Evolutionary conservation across 2,329 filamentous ascomycete species (phyloP), one percentile per base, ranked within the genome.

Genomic region (Triangularia setosa): DNA sequence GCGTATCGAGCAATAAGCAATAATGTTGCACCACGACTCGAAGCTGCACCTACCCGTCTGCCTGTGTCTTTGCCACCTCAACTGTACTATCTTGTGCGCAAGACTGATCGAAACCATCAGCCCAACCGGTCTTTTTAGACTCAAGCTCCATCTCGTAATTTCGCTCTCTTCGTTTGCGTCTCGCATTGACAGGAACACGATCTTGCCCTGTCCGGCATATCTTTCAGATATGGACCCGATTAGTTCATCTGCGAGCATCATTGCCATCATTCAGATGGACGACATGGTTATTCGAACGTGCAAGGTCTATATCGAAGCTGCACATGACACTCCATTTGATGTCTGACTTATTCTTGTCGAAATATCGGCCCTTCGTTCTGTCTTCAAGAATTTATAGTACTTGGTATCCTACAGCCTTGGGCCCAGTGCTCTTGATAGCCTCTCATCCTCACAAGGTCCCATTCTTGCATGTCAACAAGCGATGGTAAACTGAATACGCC

Each of bases 341-440:
- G 30, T 70, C 1, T 67, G 66, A 7, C 33, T 66, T 1, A 69
- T 70, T n/a, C 60, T 60, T 24, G 28, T 70, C 35, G 66, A 70
- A 27, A 48, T 62, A 0, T 62, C 35, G 2, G 55, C 64, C 0
- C 54, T 70, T 3, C 52, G 28, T 2, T 18, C 58, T 1, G 23
- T 69, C 1, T 25, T 68, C 4, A 48, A 69, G 11, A 56, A 63
- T 7, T 14, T 69, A 18, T 12, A 57, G 6, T 55, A 66, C 14
- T 54, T 69, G 7, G 48, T 33, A 14, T 12, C 23, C 30, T 18
- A 57, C 57, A 52, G 40, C 14, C 23, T 23, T 12, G 18, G 9
- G 1, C 6, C n/a, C 16, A 40, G 33, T 40, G 44, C 24, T 1
- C 23, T 67, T 2, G 27, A 35, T 8, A 18, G 23, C 8, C 23